Evolutionary conservation across 1,139 yeast genomes (phyloP).

Genomic region (Kodamaea sp.): DNA sequence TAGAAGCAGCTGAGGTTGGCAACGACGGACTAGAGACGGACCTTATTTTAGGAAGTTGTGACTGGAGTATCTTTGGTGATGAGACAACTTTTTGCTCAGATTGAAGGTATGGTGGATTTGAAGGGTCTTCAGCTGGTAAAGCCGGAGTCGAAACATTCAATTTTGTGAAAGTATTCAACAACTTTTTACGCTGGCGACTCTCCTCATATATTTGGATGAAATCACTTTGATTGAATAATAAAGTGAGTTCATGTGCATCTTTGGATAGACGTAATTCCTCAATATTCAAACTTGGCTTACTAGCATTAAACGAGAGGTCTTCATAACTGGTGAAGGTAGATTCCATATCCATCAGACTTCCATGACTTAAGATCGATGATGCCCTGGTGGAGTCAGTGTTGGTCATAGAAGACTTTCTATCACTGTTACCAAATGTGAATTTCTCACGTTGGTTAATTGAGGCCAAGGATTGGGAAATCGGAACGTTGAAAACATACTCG

Average conservation of each 20-base stretch:
- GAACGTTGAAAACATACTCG: constrained; percentile 60
- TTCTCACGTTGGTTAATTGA: constrained; percentile 30
- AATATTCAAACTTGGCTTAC: constrained; percentile 12
- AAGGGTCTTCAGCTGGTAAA: constrained; percentile 1
- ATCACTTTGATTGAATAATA: constrained; percentile 37
- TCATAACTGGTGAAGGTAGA: constrained; percentile 18
- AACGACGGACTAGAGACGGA: constrained; percentile 12
- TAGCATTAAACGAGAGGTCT: constrained; percentile 5
- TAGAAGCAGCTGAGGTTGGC: not conserved
- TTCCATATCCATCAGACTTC: constrained; percentile 22
- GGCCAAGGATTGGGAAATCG: constrained; percentile 53
- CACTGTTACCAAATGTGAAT: constrained; percentile 22
- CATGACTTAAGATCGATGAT: constrained; percentile 41
- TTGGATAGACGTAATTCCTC: constrained; percentile 29
- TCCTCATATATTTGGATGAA: constrained; percentile 42
- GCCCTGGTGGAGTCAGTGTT: constrained; percentile 42
- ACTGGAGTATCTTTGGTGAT: constrained; percentile 6
- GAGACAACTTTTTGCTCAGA: constrained; percentile 6
- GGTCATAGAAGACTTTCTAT: constrained; percentile 22
- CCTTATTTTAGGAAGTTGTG: constrained; percentile 2
- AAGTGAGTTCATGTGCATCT: constrained; percentile 53
- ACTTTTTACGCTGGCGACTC: constrained; percentile 32
- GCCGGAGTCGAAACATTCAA: constrained; percentile 14
- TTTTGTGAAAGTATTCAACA: constrained; percentile 27
- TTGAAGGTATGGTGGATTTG: not conserved